Conservation (phyloP, 495 filamentous ascomycete genomes). For the Xylaria flabelliformis region DNA sequence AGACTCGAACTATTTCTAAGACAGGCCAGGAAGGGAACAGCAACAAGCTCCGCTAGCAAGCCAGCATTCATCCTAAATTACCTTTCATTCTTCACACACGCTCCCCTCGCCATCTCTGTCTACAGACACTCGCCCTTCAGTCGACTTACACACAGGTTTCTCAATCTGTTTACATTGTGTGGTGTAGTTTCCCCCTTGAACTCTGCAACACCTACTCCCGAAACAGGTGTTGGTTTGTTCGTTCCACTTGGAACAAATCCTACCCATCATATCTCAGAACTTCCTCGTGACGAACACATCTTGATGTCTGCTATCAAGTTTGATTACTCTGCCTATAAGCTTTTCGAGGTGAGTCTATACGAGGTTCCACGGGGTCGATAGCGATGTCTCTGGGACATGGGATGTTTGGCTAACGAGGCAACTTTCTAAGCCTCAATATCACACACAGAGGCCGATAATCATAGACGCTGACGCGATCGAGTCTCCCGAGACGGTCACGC, state of each 20-base stretch:
- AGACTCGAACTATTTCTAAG: constrained; percentile 39
- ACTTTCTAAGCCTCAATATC: constrained; percentile 50
- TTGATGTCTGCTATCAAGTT: constrained; percentile 61
- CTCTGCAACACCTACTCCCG: constrained; percentile 39
- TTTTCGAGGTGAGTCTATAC: constrained; percentile 54
- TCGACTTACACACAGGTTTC: not conserved
- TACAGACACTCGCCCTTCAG: constrained; percentile 17
- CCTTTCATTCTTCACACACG: constrained; percentile 21
- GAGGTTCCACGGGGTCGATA: not conserved
- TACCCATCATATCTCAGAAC: constrained; percentile 24
- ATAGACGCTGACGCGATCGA: constrained; percentile 55
- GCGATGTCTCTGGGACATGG: not conserved
- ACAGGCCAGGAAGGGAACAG: constrained; percentile 33
- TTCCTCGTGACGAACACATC: constrained; percentile 39
- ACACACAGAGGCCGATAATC: constrained; percentile 55
- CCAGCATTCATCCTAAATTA: constrained; percentile 23
- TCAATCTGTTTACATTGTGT: constrained; percentile 9
- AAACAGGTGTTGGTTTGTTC: constrained; percentile 39
- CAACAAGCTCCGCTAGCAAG: constrained; percentile 19
- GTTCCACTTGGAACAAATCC: constrained; percentile 33
- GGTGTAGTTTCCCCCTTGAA: constrained; percentile 21
- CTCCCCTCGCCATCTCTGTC: constrained; percentile 19
- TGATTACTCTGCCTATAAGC: constrained; percentile 55
- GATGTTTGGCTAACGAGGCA: constrained; percentile 18
- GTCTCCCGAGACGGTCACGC: constrained; percentile 56